Evolutionary conservation across 2,329 filamentous ascomycete species (phyloP), one percentile per base, ranked within the genome.

Genomic region (Exophiala aquamarina): DNA sequence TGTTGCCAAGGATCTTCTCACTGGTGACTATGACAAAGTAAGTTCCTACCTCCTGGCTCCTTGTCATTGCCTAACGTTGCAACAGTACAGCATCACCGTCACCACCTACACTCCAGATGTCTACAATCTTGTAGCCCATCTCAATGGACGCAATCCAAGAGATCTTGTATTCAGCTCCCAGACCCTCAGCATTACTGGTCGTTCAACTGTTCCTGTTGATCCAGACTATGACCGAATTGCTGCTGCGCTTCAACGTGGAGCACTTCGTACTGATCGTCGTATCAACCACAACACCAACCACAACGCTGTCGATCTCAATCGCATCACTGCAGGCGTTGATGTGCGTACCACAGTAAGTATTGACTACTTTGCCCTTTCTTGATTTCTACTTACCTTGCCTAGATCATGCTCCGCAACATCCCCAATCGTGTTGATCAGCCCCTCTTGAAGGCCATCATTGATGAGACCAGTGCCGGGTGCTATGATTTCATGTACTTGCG

Each of bases 401-500:
- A 89, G 85, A 88, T 97, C 56, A 96, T 97, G 92, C 70, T 96
- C 23, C 84, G 92, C 31, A 96, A 97, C 65, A 92, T 96, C 36
- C 92, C 92, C 1, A 95, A 95, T 70, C 89, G 91, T 60, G 84
- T 95, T 46, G 82, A 89, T 59, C 82, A 73, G 62, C 72, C 77
- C 0, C 84, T 87, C 72, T 71, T 96, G 13, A 94, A 94, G 72
- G 69, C 75, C 1, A 84, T 94, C 46, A 76, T 97, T 11, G 88
- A 96, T 61, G 76, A 85, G 54, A 86, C 83, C 13, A 89, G 84
- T 65, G 82, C 78, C 68, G 90, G 89, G 21, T 84, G 86, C 53
- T 97, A 94, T 65, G 91, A 97, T 63, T 97, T 97, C 67, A 83
- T 95, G 75, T 98, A 98, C 65, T 72, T 97, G 42, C 84, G 93